phyloP scores from a whole-genome alignment of 331 rosid species.

The Ulmus americana region DNA sequence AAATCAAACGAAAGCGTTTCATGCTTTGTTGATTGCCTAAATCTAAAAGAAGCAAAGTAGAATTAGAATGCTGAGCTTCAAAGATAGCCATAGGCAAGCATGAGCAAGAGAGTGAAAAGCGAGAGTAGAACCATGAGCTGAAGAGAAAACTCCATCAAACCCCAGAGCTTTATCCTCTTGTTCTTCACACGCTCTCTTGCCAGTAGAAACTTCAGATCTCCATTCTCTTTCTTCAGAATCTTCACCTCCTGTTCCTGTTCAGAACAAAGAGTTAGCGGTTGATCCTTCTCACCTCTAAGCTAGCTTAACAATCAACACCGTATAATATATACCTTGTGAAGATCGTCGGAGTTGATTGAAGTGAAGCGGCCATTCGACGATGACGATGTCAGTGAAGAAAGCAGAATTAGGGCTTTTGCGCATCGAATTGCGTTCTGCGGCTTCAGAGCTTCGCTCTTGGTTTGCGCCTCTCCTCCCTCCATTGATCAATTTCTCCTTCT shows the following conservation, averaged over 20 bases:
- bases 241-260: constrained; percentile 25
- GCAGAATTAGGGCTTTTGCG: constrained; percentile 56
- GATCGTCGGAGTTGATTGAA: constrained; percentile 5
- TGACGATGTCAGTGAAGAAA: constrained; percentile 34
- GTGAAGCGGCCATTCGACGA: constrained; percentile 17
- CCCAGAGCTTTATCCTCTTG: constrained; percentile 45
- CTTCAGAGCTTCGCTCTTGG: constrained; percentile 25
- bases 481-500: constrained; percentile 10
- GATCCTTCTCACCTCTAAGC: background rate
- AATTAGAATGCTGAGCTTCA: background rate
- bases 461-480: constrained; percentile 23
- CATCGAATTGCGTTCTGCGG: constrained; percentile 33
- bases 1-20: too few relatives aligned
- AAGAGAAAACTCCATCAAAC: constrained; percentile 35
- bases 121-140: constrained; percentile 34
- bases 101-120: constrained; percentile 33
- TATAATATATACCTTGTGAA: background rate
- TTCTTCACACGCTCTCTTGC: constrained; percentile 45
- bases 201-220: constrained; percentile 41
- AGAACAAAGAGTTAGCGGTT: background rate
- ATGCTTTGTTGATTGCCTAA: too few relatives aligned
- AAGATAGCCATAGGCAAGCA: constrained; percentile 13
- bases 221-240: constrained; percentile 33
- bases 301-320: background rate
- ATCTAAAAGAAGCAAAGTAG: too few relatives aligned